Percentiles rank a stretch among this genome's conserved stretches.
phyloP scores from a whole-genome alignment of 2,329 filamentous ascomycete species.

The Diaporthe ilicicola region DNA sequence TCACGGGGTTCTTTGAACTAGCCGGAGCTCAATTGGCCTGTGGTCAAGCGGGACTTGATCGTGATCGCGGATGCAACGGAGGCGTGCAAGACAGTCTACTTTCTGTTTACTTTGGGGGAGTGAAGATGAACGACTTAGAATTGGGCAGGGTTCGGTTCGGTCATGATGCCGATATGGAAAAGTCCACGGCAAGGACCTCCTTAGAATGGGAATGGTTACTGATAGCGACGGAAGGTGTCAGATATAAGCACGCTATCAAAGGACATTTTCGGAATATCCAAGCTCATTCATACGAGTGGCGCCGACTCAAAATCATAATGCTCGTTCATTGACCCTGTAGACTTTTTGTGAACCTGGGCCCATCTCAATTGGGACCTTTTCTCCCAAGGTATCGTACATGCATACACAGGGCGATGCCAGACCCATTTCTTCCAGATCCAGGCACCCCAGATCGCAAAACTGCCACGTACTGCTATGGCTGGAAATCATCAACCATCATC shows the following conservation, averaged over 20 bases:
- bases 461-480: slow-evolving; percentile 5
- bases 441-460: slow-evolving; percentile 6
- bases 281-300: background rate
- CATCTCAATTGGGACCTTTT: slow-evolving; percentile 1
- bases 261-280: background rate
- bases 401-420: slow-evolving; percentile 25
- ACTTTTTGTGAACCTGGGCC: slow-evolving; percentile 29
- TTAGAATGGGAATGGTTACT: too few species aligned
- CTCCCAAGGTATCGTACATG: slow-evolving; percentile 31
- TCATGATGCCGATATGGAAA: too few species aligned
- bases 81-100: background rate
- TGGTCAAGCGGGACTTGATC: background rate
- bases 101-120: too few species aligned
- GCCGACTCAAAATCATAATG: slow-evolving; percentile 6
- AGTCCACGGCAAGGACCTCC: too few species aligned
- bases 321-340: slow-evolving; percentile 24
- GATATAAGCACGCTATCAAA: too few species aligned
- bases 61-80: too few species aligned
- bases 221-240: too few species aligned
- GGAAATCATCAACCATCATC: background rate
- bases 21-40: background rate
- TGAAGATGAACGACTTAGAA: too few species aligned
- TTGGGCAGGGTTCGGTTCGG: too few species aligned
- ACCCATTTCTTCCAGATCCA: slow-evolving; percentile 18
- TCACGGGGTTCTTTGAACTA: too few species aligned